Conservation (phyloP, 2,329 filamentous ascomycete species). For the Helotiales sp. region DNA sequence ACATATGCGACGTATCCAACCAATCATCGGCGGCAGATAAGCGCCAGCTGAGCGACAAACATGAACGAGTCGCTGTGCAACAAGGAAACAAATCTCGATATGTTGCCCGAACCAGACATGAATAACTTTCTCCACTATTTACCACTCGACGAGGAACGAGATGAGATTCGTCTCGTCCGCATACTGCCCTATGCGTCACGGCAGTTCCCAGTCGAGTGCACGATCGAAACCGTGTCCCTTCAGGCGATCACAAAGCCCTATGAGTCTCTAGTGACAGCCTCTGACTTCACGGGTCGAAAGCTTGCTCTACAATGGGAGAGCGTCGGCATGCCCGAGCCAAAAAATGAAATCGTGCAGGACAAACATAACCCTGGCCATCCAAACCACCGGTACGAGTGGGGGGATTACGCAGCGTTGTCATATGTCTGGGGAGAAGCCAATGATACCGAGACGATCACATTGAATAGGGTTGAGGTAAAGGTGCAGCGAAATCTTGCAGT, state of each 20-base stretch:
- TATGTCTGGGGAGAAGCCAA: constrained; percentile 44
- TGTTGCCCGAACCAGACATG: constrained; percentile 39
- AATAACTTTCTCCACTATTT: background rate
- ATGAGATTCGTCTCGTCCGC: constrained; percentile 21
- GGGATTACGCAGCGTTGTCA: constrained; percentile 43
- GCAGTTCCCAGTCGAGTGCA: constrained; percentile 6
- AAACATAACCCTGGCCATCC: constrained; percentile 2
- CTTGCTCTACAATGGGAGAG: background rate
- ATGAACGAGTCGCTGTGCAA: no score
- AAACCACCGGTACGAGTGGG: constrained; percentile 19
- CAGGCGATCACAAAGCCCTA: background rate
- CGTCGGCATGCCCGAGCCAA: background rate
- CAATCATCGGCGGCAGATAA: no score
- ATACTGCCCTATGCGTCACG: background rate
- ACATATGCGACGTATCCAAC: no score
- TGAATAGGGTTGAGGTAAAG: constrained; percentile 9
- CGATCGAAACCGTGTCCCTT: constrained; percentile 15
- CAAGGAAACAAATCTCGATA: no score
- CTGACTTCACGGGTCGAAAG: background rate
- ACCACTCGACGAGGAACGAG: constrained; percentile 36
- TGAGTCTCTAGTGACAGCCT: background rate
- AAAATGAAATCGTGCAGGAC: background rate
- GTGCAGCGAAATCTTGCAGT: constrained; percentile 19
- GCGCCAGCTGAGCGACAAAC: constrained; percentile 33
- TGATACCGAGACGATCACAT: constrained; percentile 8